A percentile compares a stretch with the other conserved stretches of the same genome.
Conservation (phyloP, 805 yeast genomes). For the Lachancea meyersii region DNA sequence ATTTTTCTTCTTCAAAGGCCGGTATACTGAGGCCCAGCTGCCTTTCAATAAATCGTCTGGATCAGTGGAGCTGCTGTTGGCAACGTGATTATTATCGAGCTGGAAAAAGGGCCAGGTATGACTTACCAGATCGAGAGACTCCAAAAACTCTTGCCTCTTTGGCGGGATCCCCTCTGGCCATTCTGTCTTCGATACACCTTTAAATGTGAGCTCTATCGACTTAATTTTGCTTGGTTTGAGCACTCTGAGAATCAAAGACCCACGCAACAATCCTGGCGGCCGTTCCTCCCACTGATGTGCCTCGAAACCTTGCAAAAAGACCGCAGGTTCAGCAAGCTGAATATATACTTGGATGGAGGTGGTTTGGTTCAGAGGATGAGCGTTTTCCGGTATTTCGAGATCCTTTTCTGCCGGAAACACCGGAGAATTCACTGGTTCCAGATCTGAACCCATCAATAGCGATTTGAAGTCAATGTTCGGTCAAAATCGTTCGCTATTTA, state of each 20-base stretch:
- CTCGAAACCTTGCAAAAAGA: conserved; percentile 79
- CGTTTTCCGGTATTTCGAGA: conserved; percentile 38
- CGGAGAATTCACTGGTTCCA: conserved; percentile 35
- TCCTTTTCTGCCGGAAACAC: conserved; percentile 47
- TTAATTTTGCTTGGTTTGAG: conserved; percentile 68
- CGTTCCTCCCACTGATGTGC: conserved; percentile 53
- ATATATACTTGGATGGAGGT: conserved; percentile 65
- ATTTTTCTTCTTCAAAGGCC: conserved; percentile 9
- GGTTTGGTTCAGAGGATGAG: conserved; percentile 51
- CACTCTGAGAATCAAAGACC: conserved; percentile 65
- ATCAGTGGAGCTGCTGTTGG: conserved; percentile 11
- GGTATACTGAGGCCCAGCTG: conserved; percentile 27
- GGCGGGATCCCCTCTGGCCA: conserved; percentile 99
- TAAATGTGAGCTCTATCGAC: conserved; percentile 51
- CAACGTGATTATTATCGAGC: conserved; percentile 40
- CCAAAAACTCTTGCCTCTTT: conserved; percentile 59
- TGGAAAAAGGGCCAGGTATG: conserved; percentile 91
- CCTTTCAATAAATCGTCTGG: conserved; percentile 15
- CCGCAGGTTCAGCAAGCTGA: conserved; percentile 69
- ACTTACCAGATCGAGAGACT: conserved; percentile 56
- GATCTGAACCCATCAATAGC: conserved; percentile 11
- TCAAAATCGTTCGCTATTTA: too few relatives aligned
- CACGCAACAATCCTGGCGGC: conserved; percentile 78
- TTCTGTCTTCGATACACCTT: conserved; percentile 72
- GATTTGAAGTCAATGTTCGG: too few relatives aligned